These are phyloP conservation scores for Ganoderma resinaceum DNA, from an alignment of 1,284 basidiomycete genomes.

Conservation along the genomic window DNA sequence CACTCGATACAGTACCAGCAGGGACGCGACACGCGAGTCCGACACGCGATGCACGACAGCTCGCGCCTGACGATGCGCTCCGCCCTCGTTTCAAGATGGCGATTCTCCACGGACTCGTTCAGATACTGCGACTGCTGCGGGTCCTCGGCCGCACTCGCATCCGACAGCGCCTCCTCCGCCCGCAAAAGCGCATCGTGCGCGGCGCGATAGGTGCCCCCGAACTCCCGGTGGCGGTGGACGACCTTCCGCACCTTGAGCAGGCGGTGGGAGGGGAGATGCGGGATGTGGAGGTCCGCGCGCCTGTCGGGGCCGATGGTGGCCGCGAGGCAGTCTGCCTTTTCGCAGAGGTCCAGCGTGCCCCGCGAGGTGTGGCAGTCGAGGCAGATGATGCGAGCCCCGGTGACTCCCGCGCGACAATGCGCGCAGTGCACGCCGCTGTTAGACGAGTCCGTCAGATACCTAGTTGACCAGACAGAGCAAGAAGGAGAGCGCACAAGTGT, in stretches of 20 bases:
- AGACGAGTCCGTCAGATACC: not conserved
- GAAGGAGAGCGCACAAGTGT: conserved; percentile 31
- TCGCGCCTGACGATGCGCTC: conserved; percentile 10
- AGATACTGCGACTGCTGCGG: not conserved
- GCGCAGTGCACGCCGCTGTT: conserved; percentile 33
- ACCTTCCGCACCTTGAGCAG: conserved; percentile 29
- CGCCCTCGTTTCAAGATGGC: not conserved
- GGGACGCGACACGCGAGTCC: conserved; percentile 18
- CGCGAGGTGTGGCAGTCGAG: conserved; percentile 33
- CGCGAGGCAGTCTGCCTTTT: conserved; percentile 27
- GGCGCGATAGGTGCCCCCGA: conserved; percentile 24
- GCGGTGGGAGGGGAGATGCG: conserved; percentile 29
- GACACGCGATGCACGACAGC: conserved; percentile 23
- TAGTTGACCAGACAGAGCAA: not conserved
- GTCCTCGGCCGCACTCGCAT: conserved; percentile 11
- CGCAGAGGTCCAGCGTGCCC: conserved; percentile 36
- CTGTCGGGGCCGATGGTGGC: conserved; percentile 25
- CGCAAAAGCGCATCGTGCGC: conserved; percentile 28
- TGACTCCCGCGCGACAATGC: conserved; percentile 31
- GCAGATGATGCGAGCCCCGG: conserved; percentile 36
- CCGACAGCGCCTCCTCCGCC: conserved; percentile 25
- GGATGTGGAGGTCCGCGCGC: conserved; percentile 20
- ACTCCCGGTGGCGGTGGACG: conserved; percentile 27
- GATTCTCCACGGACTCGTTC: not conserved
- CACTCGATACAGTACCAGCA: conserved; percentile 34